Percentiles rank a stretch among this genome's conserved stretches.
These are phyloP conservation scores for Penicillium lagena DNA, from an alignment of 495 filamentous ascomycete species.

Conservation along the genomic window DNA sequence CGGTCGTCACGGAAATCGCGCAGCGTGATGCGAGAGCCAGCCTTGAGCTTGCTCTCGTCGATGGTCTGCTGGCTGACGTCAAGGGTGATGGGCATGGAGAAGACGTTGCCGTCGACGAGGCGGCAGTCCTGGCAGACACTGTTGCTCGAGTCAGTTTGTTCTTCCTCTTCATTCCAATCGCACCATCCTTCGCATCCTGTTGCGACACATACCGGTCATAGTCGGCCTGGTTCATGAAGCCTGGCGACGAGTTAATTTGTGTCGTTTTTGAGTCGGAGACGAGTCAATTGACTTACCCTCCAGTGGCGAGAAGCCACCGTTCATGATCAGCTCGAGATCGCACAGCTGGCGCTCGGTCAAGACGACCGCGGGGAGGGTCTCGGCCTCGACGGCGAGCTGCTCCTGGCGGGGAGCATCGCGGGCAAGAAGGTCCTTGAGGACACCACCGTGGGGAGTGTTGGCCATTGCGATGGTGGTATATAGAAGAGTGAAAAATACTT, in stretches of 20 bases:
- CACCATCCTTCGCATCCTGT: background rate
- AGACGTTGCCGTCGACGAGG: constrained; percentile 83
- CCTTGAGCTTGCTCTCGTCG: constrained; percentile 62
- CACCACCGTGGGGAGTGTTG: constrained; percentile 88
- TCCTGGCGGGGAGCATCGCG: constrained; percentile 74
- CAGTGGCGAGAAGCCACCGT: constrained; percentile 92
- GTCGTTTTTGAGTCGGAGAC: background rate
- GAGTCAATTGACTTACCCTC: constrained; percentile 61
- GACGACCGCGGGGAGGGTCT: constrained; percentile 75
- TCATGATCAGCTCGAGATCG: constrained; percentile 93
- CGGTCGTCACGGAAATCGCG: constrained; percentile 95
- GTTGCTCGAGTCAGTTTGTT: constrained; percentile 6
- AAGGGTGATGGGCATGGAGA: constrained; percentile 94
- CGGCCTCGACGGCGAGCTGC: constrained; percentile 75
- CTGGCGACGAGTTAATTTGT: constrained; percentile 30
- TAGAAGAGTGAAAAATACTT: background rate
- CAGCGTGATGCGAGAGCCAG: constrained; percentile 75
- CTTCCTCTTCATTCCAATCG: constrained; percentile 6
- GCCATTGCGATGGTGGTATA: constrained; percentile 43
- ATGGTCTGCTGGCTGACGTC: constrained; percentile 73
- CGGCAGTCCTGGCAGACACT: constrained; percentile 86
- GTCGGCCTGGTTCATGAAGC: constrained; percentile 95
- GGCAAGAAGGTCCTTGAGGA: constrained; percentile 93
- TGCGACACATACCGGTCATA: constrained; percentile 71
- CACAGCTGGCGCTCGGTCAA: constrained; percentile 92